Evolutionary conservation across 2,329 filamentous ascomycete genomes (phyloP).

Genomic region (Calcarisporium arbuscula): DNA sequence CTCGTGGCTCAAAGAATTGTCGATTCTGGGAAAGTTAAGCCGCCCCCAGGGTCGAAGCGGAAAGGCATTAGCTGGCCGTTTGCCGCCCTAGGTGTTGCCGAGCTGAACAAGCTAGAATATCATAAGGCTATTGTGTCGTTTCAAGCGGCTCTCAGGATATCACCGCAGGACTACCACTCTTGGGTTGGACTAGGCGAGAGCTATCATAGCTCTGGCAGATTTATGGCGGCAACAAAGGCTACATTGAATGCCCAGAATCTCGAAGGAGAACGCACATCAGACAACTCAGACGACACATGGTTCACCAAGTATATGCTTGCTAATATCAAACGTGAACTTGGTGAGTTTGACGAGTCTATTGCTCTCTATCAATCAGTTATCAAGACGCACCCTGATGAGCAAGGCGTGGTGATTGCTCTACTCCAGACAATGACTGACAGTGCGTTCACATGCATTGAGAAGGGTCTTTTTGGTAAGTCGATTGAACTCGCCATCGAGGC

Average conservation of each 20-base stretch:
- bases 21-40: conserved; percentile 87
- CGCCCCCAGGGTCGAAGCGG: conserved; percentile 85
- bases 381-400: conserved; percentile 60
- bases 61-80: conserved; percentile 95
- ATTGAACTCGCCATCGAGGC: conserved; percentile 62
- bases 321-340: conserved; percentile 87
- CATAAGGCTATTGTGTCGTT: conserved; percentile 85
- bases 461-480: conserved; percentile 81
- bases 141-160: conserved; percentile 77
- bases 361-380: conserved; percentile 70
- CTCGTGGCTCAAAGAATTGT: conserved; percentile 84
- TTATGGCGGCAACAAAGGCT: conserved; percentile 88
- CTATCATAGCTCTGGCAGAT: conserved; percentile 88
- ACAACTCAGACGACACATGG: conserved; percentile 66
- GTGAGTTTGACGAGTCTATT: conserved; percentile 82
- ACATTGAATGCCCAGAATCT: conserved; percentile 79
- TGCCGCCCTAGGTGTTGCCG: conserved; percentile 85
- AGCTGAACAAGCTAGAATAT: conserved; percentile 91
- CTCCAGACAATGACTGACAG: conserved; percentile 84
- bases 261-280: conserved; percentile 50
- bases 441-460: conserved; percentile 69
- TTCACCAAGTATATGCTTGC: conserved; percentile 96
- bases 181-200: conserved; percentile 97
- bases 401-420: conserved; percentile 80
- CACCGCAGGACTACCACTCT: conserved; percentile 83